A percentile compares a stretch with the other conserved stretches of the same genome.
Conservation (phyloP, 768 basidiomycete genomes). For the Pilatotrama ljubarskyi region DNA sequence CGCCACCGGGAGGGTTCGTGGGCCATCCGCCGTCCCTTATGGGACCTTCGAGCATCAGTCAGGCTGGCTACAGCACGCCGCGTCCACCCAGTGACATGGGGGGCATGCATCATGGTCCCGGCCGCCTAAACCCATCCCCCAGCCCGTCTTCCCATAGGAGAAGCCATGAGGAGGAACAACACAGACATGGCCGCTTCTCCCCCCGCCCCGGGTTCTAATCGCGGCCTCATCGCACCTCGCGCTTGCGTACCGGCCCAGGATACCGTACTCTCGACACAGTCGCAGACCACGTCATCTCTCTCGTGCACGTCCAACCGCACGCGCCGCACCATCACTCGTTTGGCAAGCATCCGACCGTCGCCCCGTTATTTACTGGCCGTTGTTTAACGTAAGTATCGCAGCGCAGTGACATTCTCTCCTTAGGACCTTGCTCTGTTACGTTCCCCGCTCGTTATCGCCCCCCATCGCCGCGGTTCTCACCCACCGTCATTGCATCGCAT, state of each 20-base stretch:
- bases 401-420: conserved; percentile 6
- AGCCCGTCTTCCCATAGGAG: conserved; percentile 27
- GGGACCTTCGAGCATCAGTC: conserved; percentile 20
- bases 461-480: conserved; percentile 17
- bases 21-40: conserved; percentile 9
- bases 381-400: conserved; percentile 17
- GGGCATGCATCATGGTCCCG: conserved; percentile 17
- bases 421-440: conserved; percentile 13
- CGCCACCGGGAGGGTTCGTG: conserved; percentile 12
- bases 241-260: conserved; percentile 11
- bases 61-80: conserved; percentile 20
- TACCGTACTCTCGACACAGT: conserved; percentile 1
- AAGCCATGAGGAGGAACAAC: conserved; percentile 26
- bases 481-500: conserved; percentile 19
- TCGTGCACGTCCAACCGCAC: not conserved
- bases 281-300: conserved; percentile 2
- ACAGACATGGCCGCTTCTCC: conserved; percentile 20
- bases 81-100: conserved; percentile 18
- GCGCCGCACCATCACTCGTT: conserved; percentile 9
- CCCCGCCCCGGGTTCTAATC: conserved; percentile 20
- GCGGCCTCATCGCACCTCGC: conserved; percentile 21
- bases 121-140: conserved; percentile 25
- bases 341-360: conserved; percentile 10
- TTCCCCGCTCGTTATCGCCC: conserved; percentile 19
- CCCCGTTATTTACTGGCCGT: conserved; percentile 17